Evolutionary conservation across 116 monocot species (phyloP).

Genomic region (Dioscorea cayenensis): DNA sequence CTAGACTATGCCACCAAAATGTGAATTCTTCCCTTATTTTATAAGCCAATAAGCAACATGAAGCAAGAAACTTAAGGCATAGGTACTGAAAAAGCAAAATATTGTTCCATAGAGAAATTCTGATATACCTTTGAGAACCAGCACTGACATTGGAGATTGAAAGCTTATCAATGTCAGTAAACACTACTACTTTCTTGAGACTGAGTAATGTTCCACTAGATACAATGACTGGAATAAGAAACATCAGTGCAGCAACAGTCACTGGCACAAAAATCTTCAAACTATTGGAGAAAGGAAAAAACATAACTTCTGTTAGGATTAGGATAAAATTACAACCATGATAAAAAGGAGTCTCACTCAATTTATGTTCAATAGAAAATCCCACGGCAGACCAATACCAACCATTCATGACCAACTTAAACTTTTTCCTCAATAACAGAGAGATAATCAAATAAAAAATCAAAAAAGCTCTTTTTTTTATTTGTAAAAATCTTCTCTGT

Average conservation of each 20-base stretch:
- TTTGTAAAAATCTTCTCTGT: no score
- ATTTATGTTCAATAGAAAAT: no score
- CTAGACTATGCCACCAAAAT: not conserved
- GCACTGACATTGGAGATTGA: slow-evolving; percentile 89
- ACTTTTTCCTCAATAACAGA: no score
- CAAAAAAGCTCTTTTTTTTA: no score
- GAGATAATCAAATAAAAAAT: no score
- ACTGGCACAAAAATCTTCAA: slow-evolving; percentile 91
- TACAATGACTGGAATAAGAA: slow-evolving; percentile 83
- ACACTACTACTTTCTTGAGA: slow-evolving; percentile 60
- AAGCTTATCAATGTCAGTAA: slow-evolving; percentile 86
- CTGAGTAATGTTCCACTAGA: slow-evolving; percentile 58
- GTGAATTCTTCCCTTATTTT: not conserved
- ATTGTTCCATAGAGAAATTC: not conserved
- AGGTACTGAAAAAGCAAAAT: no score
- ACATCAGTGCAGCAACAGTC: slow-evolving; percentile 42
- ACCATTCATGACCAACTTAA: no score
- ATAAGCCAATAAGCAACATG: not conserved
- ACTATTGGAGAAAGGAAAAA: slow-evolving; percentile 25
- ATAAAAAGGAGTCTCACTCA: no score
- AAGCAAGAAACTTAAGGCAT: not conserved
- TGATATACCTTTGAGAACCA: slow-evolving; percentile 68
- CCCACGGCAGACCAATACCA: no score
- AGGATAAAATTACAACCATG: not conserved
- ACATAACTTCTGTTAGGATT: not conserved